Evolutionary conservation across 352 stramenopile genomes (phyloP).

Genomic region (Phytophthora europaea): DNA sequence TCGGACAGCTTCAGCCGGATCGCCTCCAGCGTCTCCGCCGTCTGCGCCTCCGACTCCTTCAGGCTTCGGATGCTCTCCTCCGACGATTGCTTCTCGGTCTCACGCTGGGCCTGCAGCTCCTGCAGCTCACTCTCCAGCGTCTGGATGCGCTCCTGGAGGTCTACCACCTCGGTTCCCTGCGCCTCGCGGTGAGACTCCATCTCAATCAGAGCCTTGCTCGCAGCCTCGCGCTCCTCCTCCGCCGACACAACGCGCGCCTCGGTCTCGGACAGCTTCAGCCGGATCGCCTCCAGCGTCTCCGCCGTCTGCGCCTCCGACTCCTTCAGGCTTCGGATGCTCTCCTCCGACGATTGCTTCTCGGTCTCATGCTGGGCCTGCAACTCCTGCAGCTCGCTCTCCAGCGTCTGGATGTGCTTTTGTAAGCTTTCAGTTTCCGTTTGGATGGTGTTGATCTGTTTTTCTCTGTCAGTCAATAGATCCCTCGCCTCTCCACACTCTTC

Average conservation of each 20-base stretch:
- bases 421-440: not conserved
- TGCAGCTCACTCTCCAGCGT: slow-evolving; percentile 16
- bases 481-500: not conserved
- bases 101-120: slow-evolving; percentile 15
- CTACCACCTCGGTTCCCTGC: slow-evolving; percentile 11
- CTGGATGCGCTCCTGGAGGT: slow-evolving; percentile 16
- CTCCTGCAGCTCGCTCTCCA: slow-evolving; percentile 16
- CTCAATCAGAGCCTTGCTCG: slow-evolving; percentile 16
- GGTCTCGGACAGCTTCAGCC: slow-evolving; percentile 18
- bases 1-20: slow-evolving; percentile 22
- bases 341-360: slow-evolving; percentile 14
- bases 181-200: slow-evolving; percentile 15
- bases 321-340: slow-evolving; percentile 19
- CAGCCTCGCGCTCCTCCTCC: slow-evolving; percentile 14
- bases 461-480: not conserved
- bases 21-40: slow-evolving; percentile 8
- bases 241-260: slow-evolving; percentile 18
- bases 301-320: slow-evolving; percentile 2
- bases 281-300: slow-evolving; percentile 14
- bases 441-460: slow-evolving; percentile 3
- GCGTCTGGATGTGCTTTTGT: slow-evolving; percentile 12
- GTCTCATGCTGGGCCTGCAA: slow-evolving; percentile 10
- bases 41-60: slow-evolving; percentile 11
- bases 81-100: slow-evolving; percentile 10
- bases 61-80: slow-evolving; percentile 17